Evolutionary conservation across 345 rosid species (phyloP).

Genomic region (Cardamine occulta): DNA sequence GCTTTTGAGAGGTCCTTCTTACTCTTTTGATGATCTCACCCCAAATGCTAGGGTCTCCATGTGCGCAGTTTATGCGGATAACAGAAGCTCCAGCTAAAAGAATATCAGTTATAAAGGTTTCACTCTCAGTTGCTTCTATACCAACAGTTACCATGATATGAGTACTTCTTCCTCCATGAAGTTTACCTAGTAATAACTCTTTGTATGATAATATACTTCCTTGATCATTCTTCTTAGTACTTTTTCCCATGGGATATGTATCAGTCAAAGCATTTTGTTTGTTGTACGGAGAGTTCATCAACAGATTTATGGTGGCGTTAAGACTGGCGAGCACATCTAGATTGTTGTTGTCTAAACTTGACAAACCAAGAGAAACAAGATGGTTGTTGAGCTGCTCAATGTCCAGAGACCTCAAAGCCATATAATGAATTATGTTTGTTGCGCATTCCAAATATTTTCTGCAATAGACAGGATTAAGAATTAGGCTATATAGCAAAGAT

Average conservation of each 20-base stretch:
- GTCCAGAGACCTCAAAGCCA: constrained; percentile 60
- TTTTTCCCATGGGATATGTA: constrained; percentile 33
- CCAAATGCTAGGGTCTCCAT: constrained; percentile 64
- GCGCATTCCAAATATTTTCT: constrained; percentile 60
- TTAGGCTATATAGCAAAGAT: background rate
- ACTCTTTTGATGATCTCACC: constrained; percentile 65
- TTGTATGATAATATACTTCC: constrained; percentile 40
- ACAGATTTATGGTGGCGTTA: constrained; percentile 49
- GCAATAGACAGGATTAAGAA: constrained; percentile 31
- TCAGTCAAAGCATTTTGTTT: constrained; percentile 29
- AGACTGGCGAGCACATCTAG: constrained; percentile 54
- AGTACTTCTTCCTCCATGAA: constrained; percentile 47
- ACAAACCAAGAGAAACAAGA: constrained; percentile 52
- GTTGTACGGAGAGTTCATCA: constrained; percentile 47
- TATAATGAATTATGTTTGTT: constrained; percentile 62
- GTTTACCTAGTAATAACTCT: constrained; percentile 58
- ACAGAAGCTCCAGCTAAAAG: constrained; percentile 59
- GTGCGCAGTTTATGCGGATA: constrained; percentile 74
- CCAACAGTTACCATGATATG: constrained; percentile 74
- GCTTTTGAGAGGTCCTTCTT: constrained; percentile 56
- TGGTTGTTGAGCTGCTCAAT: constrained; percentile 51
- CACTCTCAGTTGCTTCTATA: constrained; percentile 59
- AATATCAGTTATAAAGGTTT: constrained; percentile 54
- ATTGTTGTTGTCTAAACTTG: constrained; percentile 56
- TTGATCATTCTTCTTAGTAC: constrained; percentile 39